Base-by-base conservation (phyloP, 345 rosid genomes). In the Bruguiera parviflora region DNA sequence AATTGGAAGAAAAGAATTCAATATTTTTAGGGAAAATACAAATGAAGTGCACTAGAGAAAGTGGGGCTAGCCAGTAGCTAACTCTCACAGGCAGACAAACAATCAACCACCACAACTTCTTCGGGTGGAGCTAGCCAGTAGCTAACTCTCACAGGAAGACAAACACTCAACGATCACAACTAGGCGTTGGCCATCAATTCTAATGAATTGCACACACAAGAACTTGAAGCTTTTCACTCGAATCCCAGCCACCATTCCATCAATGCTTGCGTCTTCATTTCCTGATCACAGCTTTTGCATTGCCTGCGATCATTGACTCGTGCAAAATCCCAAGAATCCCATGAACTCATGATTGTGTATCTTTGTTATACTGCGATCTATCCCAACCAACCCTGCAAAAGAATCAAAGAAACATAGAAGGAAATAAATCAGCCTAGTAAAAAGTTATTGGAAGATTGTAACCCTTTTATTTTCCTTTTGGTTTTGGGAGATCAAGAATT, bases 301-400 rank as follows among this genome's bases (percentile, higher is more conserved):
- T 64, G 78, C 63, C 71, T 65, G 72, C 13, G 28, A 74, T 85
- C 83, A 89, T 53, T 88, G 92, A 66, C 87, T 84, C 73, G 84
- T 82, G 84, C 93, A 88, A 71, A 88, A 89, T 22, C 80, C 85
- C 29, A 88, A 78, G 71, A 94, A 89, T 63, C 98, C 93, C 96
- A 94, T 89, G 72, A 87, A 94, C 70, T 87, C 98, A 63, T 91
- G 86, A 64, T 89, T 82, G 1, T 71, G 80, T 64, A 88, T 87
- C 98, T 88, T 94, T 32, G 0, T 21, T 32, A 88, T 71, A 64
- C 96, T 91, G 49, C 67, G 81, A 71, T 76, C 89, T 9, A 75
- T 80, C 0, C 98, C 97, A 11, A 86, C 52, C 5, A 88, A 85
- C 59, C 97, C 96, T 89, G 88, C 74, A 71, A 16, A 37, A 46